Base-by-base conservation (phyloP, 2,329 filamentous ascomycete species). In the Phialophora macrospora region DNA sequence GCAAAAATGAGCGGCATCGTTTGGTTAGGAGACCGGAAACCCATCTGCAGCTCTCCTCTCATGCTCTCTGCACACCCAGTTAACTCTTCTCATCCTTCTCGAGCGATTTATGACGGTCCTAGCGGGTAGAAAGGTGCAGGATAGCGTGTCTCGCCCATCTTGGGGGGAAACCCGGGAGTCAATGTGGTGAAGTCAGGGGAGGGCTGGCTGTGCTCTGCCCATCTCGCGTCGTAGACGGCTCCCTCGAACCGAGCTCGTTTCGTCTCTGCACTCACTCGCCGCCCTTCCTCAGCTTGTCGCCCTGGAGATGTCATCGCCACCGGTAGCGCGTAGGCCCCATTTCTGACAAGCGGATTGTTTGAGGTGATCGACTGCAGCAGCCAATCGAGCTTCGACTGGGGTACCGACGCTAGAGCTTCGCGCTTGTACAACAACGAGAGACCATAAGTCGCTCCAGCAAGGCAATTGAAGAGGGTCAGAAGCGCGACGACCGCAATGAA, bases 351-450 rank as follows among this genome's bases (percentile, higher is more conserved):
- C 22, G 56, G 24, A 12, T 22, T 24, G 20, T 24, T 49, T 22
- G 56, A 59, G 11, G 22, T 51, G 55, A 60, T 54, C 14, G 55
- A 59, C 48, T 61, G 54, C 14, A 68, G 24, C 54, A 68, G 57
- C 65, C 63, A 68, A 46, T 65, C 65, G 8, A 67, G 54, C 57
- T 65, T 67, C n/a, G 61, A 62, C 55, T 67, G 67, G 12, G 67
- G 64, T 14, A 62, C 52, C 11, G 41, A 26, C n/a, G 54, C 49
- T 12, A 64, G 38, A 12, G 26, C 38, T 28, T 44, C 48, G 28
- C 38, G 55, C 48, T 69, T 14, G 8, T 28, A n/a, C 9, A 65
- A 54, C 28, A 61, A 46, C 14, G 51, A 52, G 30, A 64, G 22
- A 30, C 28, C 54, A 54, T 66, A 66, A 11, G 28, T 46, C 11